phyloP scores from a whole-genome alignment of 2,329 filamentous ascomycete genomes.

The Diatrype stigma region DNA sequence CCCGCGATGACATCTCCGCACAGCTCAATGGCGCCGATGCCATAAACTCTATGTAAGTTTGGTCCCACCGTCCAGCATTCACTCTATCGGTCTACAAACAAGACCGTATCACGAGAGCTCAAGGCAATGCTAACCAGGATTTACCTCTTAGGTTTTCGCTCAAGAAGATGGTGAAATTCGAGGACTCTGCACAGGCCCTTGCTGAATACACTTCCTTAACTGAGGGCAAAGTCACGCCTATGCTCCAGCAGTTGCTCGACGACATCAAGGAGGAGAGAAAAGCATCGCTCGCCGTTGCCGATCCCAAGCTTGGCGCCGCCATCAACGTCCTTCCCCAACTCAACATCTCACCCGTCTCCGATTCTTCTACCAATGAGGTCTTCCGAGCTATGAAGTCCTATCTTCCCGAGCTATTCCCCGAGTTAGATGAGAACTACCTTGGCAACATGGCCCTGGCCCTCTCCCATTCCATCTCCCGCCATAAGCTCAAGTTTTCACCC shows the following conservation, averaged over 20 bases:
- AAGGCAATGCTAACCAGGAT: background rate
- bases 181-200: constrained; percentile 83
- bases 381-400: constrained; percentile 94
- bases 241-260: constrained; percentile 77
- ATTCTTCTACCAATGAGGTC: constrained; percentile 78
- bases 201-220: constrained; percentile 85
- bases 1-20: constrained; percentile 73
- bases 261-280: constrained; percentile 97
- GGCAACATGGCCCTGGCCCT: constrained; percentile 94
- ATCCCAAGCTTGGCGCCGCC: constrained; percentile 84
- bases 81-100: background rate
- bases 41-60: constrained; percentile 76
- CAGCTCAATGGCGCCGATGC: constrained; percentile 78
- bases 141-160: constrained; percentile 67
- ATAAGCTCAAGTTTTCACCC: constrained; percentile 97
- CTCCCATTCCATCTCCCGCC: constrained; percentile 90
- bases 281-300: constrained; percentile 86
- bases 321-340: constrained; percentile 90
- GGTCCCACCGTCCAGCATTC: too few species aligned
- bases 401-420: constrained; percentile 84
- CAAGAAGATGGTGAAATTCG: constrained; percentile 97
- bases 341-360: constrained; percentile 76
- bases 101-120: background rate
- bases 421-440: constrained; percentile 78
- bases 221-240: constrained; percentile 91